Base-by-base conservation (phyloP, 352 stramenopile genomes). In the Aphanomyces astaci region DNA sequence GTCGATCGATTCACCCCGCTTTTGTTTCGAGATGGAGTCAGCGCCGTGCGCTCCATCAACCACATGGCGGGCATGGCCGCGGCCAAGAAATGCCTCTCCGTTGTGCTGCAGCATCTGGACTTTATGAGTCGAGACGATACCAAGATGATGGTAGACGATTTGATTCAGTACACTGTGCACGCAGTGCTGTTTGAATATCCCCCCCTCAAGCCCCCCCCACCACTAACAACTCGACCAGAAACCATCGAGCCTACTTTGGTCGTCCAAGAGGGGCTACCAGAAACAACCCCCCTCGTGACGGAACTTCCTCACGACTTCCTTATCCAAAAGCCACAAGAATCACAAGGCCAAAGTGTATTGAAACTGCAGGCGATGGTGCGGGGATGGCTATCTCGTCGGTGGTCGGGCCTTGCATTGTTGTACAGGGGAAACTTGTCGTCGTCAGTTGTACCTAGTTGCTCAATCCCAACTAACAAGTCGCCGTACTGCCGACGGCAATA, bases 111-210 rank as follows among this genome's bases (percentile, higher is more conserved):
- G 5, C 33, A 64, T 25, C 7, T 46, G 5, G 19, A 25, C 54
- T 30, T 63, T 46, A 25, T 63, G 15, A 22, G 10, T 11, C 33
- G 11, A 5, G 7, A 28, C 25, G 49, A 31, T 28, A 5, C 80
- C 7, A 82, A 89, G 32, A 80, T 89, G 32, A 76, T 90, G 46
- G 70, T 80, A 48, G 78, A 87, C 31, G 79, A 25, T 2, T 43
- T 53, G 45, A 25, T 53, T n/a, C 45, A 27, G 9, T 7, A 53
- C 45, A 53, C 45, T 25, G 45, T 53, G 9, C 45, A 25, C 13
- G 22, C 45, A 9, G 45, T 53, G 19, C 19, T 53, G 13, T 53
- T 53, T 53, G 39, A n/a, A n/a, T n/a, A n/a, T n/a, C n/a, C n/a
- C n/a, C n/a, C n/a, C n/a, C n/a, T n/a, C n/a, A n/a, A n/a, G n/a